Evolutionary conservation across 1,284 basidiomycete species (phyloP), one percentile per base, ranked within the genome.

Genomic region (Gymnopus androsaceus): DNA sequence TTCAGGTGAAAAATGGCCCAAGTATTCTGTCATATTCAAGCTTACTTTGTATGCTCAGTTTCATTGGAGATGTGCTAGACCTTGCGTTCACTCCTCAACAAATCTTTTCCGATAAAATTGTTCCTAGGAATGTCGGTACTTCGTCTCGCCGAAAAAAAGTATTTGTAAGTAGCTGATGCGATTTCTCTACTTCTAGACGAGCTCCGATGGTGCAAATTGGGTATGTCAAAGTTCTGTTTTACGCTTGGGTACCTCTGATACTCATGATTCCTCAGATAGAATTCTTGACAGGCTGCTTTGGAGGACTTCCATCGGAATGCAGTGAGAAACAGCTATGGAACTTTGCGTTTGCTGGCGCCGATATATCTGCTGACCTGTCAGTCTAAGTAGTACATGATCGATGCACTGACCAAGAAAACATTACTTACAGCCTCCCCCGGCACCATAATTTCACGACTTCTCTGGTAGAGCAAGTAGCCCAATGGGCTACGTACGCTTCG

Each of bases 291-390:
- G 78, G 76, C 1, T 82, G 81, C 59, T 74, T 77, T 53, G 59
- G 64, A 52, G 81, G 81, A 5, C 67, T 55, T n/a, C 80, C 80
- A 0, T 72, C 70, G 8, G 31, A 64, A 1, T 82, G 80, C 64
- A n/a, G n/a, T n/a, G 46, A 64, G 4, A 72, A 65, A 54, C 78
- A 81, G 55, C 71, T 83, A 3, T 84, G 80, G 80, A 70, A 83
- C 63, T 83, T 84, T 59, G 78, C 82, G 2, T 83, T 82, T 63
- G 82, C 79, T 12, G 82, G 80, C 5, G 72, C 81, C 37, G 79
- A 82, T 61, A 81, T 84, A 41, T 74, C 77, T 58, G 70, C 66
- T 36, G 67, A 66, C 2, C 63, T 83, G 79, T 80, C 57, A 30
- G 75, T 68, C 37, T 12, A 19, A 27, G 19, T 36, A 44, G 27